Percentiles rank a stretch among this genome's conserved stretches.
Conservation (phyloP, 208 protist genomes). For the Acanthamoeba sp. region DNA sequence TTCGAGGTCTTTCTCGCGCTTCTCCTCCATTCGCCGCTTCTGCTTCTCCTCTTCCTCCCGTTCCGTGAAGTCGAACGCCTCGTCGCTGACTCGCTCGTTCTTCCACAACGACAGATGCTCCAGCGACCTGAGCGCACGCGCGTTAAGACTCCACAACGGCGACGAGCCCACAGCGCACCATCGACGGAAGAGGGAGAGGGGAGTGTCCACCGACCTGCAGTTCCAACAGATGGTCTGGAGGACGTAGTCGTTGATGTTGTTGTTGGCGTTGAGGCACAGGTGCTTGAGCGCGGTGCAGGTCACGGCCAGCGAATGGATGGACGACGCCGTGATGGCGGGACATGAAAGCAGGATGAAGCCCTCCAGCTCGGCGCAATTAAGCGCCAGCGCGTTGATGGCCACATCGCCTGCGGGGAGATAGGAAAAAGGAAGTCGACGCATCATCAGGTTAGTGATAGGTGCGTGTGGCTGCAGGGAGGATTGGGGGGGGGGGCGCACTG, state of each 20-base stretch:
- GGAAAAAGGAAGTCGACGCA: too few relatives aligned
- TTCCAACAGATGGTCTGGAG: slow-evolving; percentile 54
- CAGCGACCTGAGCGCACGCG: not conserved
- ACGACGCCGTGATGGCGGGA: slow-evolving; percentile 29
- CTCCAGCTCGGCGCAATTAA: slow-evolving; percentile 32
- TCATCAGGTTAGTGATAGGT: not conserved
- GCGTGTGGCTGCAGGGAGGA: not conserved
- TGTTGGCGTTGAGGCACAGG: slow-evolving; percentile 65
- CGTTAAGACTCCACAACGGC: not conserved
- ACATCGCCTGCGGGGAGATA: slow-evolving; percentile 40
- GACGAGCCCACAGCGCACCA: not conserved
- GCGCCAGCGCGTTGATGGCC: slow-evolving; percentile 54
- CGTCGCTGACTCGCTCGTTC: slow-evolving; percentile 54
- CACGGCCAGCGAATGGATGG: slow-evolving; percentile 38
- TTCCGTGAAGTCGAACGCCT: slow-evolving; percentile 43
- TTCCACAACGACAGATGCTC: slow-evolving; percentile 59
- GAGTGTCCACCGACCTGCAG: not conserved
- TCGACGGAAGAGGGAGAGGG: not conserved
- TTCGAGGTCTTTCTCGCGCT: not conserved
- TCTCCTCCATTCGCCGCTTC: slow-evolving; percentile 23
- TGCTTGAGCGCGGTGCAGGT: slow-evolving; percentile 43
- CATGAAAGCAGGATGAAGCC: slow-evolving; percentile 38
- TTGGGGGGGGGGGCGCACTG: not conserved
- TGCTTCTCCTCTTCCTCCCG: slow-evolving; percentile 41
- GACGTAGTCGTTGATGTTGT: slow-evolving; percentile 65